Percentiles rank a stretch among this genome's conserved stretches.
Evolutionary conservation across 164 flowering plant species (phyloP).

Genomic region (Kalanchoe fedtschenkoi): DNA sequence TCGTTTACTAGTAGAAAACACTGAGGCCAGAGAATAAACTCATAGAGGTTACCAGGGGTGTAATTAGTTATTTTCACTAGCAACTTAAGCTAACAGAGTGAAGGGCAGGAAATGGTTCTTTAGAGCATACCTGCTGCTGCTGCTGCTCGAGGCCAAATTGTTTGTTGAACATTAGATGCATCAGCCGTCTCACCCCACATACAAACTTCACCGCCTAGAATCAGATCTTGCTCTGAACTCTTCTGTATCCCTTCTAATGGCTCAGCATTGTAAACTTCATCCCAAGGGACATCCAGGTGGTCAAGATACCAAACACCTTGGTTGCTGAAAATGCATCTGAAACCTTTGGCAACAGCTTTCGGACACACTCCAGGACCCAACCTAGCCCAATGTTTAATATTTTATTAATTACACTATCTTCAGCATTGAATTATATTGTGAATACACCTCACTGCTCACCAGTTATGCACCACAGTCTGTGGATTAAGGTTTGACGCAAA

Average conservation of each 20-base stretch:
- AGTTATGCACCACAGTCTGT: slow-evolving; percentile 79
- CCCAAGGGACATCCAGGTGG: slow-evolving; percentile 83
- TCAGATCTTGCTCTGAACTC: slow-evolving; percentile 47
- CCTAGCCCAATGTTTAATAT: slow-evolving; percentile 28
- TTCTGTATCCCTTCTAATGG: slow-evolving; percentile 71
- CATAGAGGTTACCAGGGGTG: too few species aligned
- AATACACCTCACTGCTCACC: slow-evolving; percentile 35
- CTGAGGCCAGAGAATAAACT: too few species aligned
- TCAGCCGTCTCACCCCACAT: slow-evolving; percentile 96
- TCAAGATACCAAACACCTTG: slow-evolving; percentile 96
- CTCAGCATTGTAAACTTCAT: slow-evolving; percentile 53
- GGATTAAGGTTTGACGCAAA: slow-evolving; percentile 64
- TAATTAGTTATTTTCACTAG: too few species aligned
- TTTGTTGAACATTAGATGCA: slow-evolving; percentile 72
- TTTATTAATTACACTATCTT: neutral
- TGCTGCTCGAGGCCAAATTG: slow-evolving; percentile 99
- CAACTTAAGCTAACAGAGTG: neutral
- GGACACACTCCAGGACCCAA: slow-evolving; percentile 83
- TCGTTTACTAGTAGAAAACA: neutral
- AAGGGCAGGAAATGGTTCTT: neutral
- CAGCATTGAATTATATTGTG: neutral
- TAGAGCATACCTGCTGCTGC: slow-evolving; percentile 70
- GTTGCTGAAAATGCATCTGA: slow-evolving; percentile 83
- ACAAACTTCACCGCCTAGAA: slow-evolving; percentile 96
- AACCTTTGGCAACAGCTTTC: slow-evolving; percentile 83